Evolutionary conservation across 305 asterid species (phyloP), one percentile per base, ranked within the genome.

Genomic region (Andrographis paniculata): DNA sequence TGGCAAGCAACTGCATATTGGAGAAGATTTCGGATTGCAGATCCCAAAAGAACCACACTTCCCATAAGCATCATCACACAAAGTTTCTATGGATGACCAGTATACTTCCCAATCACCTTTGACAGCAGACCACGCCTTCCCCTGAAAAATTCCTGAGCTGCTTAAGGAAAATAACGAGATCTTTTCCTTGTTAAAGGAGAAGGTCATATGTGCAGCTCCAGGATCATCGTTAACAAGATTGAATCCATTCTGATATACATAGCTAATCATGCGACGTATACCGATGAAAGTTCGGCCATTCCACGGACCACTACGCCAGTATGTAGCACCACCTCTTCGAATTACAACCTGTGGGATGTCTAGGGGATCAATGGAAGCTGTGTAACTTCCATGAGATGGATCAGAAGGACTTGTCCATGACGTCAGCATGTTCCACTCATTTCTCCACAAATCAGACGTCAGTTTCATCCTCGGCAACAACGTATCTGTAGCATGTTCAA

Each of bases 271-370:
- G 24, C 40, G 56, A 60, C 42, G 69, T 1, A 62, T 45, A 4
- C 74, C 74, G 7, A 62, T 58, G 6, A 67, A 50, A 48, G 53
- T 49, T 56, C 54, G 66, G 1, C 69, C 66, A 15, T 62, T 54
- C 74, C 74, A 62, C 0, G 64, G 75, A 9, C 75, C 75, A 35
- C 65, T 56, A 23, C 75, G 23, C 71, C 67, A 59, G 58, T 50
- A 38, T 0, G 67, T 67, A 0, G 36, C 42, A 13, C 23, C 48
- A 15, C 53, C 65, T 3, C 42, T 56, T 71, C 75, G 64, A 13
- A 20, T 61, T 40, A 39, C 35, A 20, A 56, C 27, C 27, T 66
- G 68, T 6, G 73, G 73, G 23, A 61, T 33, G 2, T 28, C 20
- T 23, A 40, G 31, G 9, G 60, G 63, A 9, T 50, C 45, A 17